These are phyloP conservation scores for Hypoxylon intermedium DNA, from an alignment of 495 filamentous ascomycete species.

Conservation along the genomic window DNA sequence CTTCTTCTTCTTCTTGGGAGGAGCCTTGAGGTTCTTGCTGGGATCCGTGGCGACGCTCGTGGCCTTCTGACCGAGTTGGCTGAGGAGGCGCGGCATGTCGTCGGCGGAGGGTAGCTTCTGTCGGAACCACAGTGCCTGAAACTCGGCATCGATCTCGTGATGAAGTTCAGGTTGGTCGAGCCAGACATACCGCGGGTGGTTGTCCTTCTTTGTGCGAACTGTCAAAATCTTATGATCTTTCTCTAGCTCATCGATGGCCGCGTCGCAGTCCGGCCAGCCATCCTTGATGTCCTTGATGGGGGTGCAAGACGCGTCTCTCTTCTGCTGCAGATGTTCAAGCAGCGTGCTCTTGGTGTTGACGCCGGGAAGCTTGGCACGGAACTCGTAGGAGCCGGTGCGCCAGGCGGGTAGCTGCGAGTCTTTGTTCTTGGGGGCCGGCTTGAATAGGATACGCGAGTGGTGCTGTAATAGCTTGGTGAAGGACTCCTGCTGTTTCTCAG, in stretches of 20 bases:
- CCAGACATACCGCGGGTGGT: constrained; percentile 85
- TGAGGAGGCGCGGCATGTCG: constrained; percentile 75
- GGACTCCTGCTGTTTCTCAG: constrained; percentile 50
- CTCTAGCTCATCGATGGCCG: constrained; percentile 80
- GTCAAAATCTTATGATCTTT: constrained; percentile 78
- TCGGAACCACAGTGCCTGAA: constrained; percentile 81
- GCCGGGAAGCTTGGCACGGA: constrained; percentile 77
- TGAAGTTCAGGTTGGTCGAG: constrained; percentile 79
- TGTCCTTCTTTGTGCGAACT: constrained; percentile 91
- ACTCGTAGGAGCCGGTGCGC: constrained; percentile 72
- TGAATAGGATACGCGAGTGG: constrained; percentile 75
- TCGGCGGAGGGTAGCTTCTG: constrained; percentile 77
- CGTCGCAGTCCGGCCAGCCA: constrained; percentile 85
- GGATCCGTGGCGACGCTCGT: constrained; percentile 74
- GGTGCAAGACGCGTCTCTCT: constrained; percentile 80
- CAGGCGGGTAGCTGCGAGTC: constrained; percentile 52
- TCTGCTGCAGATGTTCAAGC: constrained; percentile 77
- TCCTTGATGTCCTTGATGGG: constrained; percentile 88
- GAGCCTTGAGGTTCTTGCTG: constrained; percentile 64
- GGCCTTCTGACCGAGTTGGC: constrained; percentile 75
- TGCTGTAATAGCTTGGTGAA: constrained; percentile 58
- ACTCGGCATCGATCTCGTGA: constrained; percentile 79
- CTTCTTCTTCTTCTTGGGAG: constrained; percentile 76
- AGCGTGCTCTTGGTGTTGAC: constrained; percentile 78
- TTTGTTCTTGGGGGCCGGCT: constrained; percentile 64